phyloP scores from a whole-genome alignment of 106 monocot genomes.

The Hemerocallis citrina region DNA sequence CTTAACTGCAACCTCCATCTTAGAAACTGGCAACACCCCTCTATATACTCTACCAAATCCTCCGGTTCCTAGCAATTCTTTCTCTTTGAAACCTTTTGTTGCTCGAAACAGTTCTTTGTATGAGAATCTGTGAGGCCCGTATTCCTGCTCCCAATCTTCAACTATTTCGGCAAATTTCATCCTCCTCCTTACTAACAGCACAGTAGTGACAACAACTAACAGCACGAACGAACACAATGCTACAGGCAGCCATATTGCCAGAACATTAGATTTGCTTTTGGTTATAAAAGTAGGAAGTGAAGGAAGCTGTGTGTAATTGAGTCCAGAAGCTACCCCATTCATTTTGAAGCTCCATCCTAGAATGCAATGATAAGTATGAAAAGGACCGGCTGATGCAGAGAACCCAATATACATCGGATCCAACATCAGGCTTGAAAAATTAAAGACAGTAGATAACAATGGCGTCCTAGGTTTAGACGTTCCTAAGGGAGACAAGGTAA shows the following conservation, averaged over 20 bases:
- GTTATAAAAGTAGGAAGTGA: neutral
- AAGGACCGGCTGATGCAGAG: slow-evolving; percentile 21
- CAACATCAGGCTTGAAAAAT: slow-evolving; percentile 19
- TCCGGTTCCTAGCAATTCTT: neutral
- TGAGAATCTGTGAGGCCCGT: slow-evolving; percentile 7
- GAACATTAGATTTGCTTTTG: neutral
- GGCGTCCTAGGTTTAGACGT: slow-evolving; percentile 23
- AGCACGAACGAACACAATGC: neutral
- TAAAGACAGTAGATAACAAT: slow-evolving; percentile 12
- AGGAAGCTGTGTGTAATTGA: slow-evolving; percentile 9
- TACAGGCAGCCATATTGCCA: slow-evolving; percentile 4
- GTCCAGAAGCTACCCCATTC: slow-evolving; percentile 12
- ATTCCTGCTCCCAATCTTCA: slow-evolving; percentile 2
- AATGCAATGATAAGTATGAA: slow-evolving; percentile 16
- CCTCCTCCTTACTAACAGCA: neutral
- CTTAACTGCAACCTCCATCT: neutral
- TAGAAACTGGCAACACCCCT: neutral
- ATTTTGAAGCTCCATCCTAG: slow-evolving; percentile 44
- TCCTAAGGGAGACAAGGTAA: slow-evolving; percentile 19
- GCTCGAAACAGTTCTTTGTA: neutral
- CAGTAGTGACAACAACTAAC: neutral
- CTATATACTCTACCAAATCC: slow-evolving; percentile 7
- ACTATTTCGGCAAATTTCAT: neutral
- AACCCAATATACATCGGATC: slow-evolving; percentile 36
- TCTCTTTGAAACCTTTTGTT: slow-evolving; percentile 2